Evolutionary conservation across 208 protist species (phyloP).

Genomic region (Naegleria fowleri): DNA sequence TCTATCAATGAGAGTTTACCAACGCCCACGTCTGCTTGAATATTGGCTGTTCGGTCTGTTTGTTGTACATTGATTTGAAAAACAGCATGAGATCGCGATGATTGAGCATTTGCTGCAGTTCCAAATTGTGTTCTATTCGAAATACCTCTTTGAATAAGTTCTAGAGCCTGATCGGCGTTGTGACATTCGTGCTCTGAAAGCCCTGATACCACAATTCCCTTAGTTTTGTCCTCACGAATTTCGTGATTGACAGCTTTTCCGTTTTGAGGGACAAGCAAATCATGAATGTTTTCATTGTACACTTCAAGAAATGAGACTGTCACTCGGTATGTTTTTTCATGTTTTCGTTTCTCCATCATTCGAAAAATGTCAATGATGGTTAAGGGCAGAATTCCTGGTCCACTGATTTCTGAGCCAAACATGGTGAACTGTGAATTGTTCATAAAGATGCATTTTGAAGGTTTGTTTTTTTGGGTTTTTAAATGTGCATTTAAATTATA

Average conservation of each 20-base stretch:
- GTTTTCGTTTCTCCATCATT: conserved; percentile 42
- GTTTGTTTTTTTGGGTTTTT: too few species aligned
- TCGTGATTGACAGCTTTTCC: conserved; percentile 30
- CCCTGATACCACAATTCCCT: conserved; percentile 46
- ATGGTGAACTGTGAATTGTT: conserved; percentile 34
- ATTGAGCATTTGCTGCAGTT: conserved; percentile 53
- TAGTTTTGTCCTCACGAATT: conserved; percentile 55
- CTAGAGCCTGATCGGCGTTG: conserved; percentile 48
- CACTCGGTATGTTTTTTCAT: conserved; percentile 42
- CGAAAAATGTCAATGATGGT: conserved; percentile 54
- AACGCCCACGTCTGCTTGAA: conserved; percentile 56
- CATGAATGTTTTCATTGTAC: conserved; percentile 72
- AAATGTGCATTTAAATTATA: too few species aligned
- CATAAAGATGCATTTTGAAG: too few species aligned
- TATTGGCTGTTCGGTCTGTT: conserved; percentile 32
- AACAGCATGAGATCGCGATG: conserved; percentile 39
- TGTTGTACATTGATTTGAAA: not conserved
- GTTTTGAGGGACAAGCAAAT: conserved; percentile 51
- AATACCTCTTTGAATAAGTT: conserved; percentile 58
- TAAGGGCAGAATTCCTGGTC: conserved; percentile 20
- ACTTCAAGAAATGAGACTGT: conserved; percentile 65
- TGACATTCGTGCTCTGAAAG: conserved; percentile 44
- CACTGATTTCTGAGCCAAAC: conserved; percentile 25
- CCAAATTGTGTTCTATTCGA: conserved; percentile 54
- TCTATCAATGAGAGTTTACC: conserved; percentile 77